phyloP scores from a whole-genome alignment of 306 rosid genomes.

The Calophaca sinica region DNA sequence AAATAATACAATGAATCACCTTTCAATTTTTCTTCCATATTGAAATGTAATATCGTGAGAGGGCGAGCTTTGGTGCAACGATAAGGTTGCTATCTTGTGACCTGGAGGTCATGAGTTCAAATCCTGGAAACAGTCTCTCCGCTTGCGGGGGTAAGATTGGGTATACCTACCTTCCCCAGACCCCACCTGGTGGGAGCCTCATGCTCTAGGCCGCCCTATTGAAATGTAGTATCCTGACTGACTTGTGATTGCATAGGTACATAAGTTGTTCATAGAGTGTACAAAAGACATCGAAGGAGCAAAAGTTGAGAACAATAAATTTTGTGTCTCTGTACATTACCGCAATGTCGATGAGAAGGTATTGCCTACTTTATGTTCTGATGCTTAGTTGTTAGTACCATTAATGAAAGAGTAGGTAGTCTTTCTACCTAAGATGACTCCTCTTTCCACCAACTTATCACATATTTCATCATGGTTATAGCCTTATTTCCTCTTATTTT shows the following conservation, averaged over 20 bases:
- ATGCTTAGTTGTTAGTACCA: background rate
- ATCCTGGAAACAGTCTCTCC: too few species aligned
- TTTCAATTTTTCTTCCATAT: constrained; percentile 30
- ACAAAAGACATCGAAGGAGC: constrained; percentile 79
- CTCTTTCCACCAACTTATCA: too few species aligned
- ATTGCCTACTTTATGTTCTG: constrained; percentile 13
- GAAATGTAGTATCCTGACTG: constrained; percentile 24
- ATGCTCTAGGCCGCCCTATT: background rate
- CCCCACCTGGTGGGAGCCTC: too few species aligned
- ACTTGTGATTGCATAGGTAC: constrained; percentile 64
- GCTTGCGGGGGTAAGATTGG: too few species aligned
- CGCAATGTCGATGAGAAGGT: constrained; percentile 92
- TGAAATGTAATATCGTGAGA: constrained; percentile 20
- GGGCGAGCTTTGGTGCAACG: too few species aligned
- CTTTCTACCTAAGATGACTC: too few species aligned
- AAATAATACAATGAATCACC: constrained; percentile 1
- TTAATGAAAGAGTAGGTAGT: too few species aligned
- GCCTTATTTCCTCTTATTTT: constrained; percentile 9
- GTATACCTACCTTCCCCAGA: too few species aligned
- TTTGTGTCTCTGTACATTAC: constrained; percentile 93
- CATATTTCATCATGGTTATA: background rate
- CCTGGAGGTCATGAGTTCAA: too few species aligned
- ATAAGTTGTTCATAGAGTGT: constrained; percentile 59
- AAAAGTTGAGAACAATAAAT: constrained; percentile 82
- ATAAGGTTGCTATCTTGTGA: too few species aligned